phyloP scores from a whole-genome alignment of 2,329 filamentous ascomycete genomes.

The Madurella mycetomatis region DNA sequence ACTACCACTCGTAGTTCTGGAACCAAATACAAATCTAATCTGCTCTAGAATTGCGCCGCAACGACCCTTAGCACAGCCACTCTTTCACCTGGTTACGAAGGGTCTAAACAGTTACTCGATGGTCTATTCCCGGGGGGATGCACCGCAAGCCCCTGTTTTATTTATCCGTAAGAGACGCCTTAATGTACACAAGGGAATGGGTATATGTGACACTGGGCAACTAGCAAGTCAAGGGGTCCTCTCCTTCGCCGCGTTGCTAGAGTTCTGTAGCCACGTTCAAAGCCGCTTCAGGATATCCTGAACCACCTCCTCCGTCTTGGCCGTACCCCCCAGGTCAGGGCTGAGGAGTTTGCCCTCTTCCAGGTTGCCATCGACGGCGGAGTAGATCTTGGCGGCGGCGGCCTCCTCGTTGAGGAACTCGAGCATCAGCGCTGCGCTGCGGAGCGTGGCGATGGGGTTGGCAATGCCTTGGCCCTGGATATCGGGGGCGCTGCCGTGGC shows the following conservation, averaged over 20 bases:
- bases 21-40: too few relatives aligned
- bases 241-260: background rate
- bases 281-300: constrained; percentile 80
- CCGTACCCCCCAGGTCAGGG: constrained; percentile 85
- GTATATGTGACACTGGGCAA: constrained; percentile 5
- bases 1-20: too few relatives aligned
- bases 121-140: background rate
- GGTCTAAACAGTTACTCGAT: background rate
- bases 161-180: background rate
- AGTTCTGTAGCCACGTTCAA: constrained; percentile 40
- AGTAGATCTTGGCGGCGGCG: constrained; percentile 85
- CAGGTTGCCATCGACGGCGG: constrained; percentile 85
- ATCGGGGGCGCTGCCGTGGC: constrained; percentile 92
- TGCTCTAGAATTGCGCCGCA: too few relatives aligned
- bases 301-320: constrained; percentile 80
- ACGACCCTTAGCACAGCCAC: too few relatives aligned
- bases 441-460: constrained; percentile 92
- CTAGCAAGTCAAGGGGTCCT: background rate
- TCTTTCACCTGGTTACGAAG: too few relatives aligned
- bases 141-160: background rate
- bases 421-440: constrained; percentile 89
- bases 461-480: constrained; percentile 90
- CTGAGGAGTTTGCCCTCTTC: constrained; percentile 77
- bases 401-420: constrained; percentile 87
- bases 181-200: constrained; percentile 13